Conservation (phyloP, 345 rosid genomes). For the Boechera divaricarpa region DNA sequence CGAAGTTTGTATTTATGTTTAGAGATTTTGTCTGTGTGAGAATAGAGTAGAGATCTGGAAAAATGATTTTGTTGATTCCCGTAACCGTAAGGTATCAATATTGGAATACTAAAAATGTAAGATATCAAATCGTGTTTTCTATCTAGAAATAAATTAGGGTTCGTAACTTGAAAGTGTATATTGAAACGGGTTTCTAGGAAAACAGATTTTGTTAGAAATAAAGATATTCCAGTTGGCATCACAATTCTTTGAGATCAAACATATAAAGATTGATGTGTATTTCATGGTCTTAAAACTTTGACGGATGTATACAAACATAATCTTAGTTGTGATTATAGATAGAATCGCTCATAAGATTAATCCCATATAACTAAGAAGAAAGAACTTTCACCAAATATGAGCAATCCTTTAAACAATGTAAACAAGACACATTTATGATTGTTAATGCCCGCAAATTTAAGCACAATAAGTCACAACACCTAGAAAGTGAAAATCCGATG, state of each 20-base stretch:
- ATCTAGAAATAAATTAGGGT: not conserved
- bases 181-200: not conserved
- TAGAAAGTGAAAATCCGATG: no score
- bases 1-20: conserved; percentile 30
- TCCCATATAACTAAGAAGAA: no score
- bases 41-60: conserved; percentile 17
- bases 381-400: no score
- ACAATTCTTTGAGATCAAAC: not conserved
- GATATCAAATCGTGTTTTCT: conserved; percentile 16
- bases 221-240: not conserved
- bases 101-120: not conserved
- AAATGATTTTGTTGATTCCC: conserved; percentile 33
- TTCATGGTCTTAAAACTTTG: not conserved
- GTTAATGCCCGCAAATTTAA: no score
- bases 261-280: not conserved
- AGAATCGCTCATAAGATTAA: not conserved
- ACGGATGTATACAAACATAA: not conserved
- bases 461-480: no score
- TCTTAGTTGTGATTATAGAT: not conserved
- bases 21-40: conserved; percentile 19
- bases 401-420: no score
- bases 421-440: no score
- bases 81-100: conserved; percentile 36
- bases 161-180: not conserved
- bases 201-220: not conserved